Percentiles rank a stretch among this genome's conserved stretches.
phyloP scores from a whole-genome alignment of 2,329 filamentous ascomycete species.

The Polychaeton citri region DNA sequence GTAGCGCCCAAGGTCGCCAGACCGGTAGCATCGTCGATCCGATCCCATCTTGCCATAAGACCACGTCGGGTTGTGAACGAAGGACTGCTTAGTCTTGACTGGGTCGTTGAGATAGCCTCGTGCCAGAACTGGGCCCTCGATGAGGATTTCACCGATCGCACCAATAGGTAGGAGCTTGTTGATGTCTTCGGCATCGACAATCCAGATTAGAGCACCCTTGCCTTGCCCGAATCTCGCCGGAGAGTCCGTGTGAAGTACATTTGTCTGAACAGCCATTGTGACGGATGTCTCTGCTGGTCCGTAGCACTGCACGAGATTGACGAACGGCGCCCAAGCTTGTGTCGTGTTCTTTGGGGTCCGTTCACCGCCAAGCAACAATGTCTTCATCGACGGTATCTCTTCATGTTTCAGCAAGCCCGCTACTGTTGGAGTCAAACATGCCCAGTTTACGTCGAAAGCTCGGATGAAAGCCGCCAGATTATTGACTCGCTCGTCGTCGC shows the following conservation, averaged over 20 bases:
- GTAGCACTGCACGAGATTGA: slow-evolving; percentile 3
- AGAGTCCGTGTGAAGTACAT: slow-evolving; percentile 2
- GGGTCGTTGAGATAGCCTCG: slow-evolving; percentile 28
- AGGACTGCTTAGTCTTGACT: slow-evolving; percentile 17
- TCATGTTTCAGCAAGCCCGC: slow-evolving; percentile 4
- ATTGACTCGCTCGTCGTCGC: slow-evolving; percentile 7
- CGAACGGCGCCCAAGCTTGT: slow-evolving; percentile 1
- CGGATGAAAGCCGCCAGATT: slow-evolving; percentile 5
- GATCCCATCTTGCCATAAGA: slow-evolving; percentile 5
- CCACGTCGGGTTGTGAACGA: slow-evolving; percentile 19
- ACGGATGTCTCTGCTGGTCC: slow-evolving; percentile 5
- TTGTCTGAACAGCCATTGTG: slow-evolving; percentile 1
- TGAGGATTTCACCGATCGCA: slow-evolving; percentile 33
- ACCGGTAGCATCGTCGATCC: slow-evolving; percentile 39
- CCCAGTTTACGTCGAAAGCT: slow-evolving; percentile 3
- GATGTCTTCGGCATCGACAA: slow-evolving; percentile 18
- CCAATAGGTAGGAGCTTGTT: slow-evolving; percentile 27
- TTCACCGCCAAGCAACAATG: slow-evolving; percentile 2
- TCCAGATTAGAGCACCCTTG: slow-evolving; percentile 14
- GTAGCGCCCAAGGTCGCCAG: slow-evolving; percentile 46
- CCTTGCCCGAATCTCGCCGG: background rate
- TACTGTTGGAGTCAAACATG: slow-evolving; percentile 3
- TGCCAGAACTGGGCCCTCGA: slow-evolving; percentile 34
- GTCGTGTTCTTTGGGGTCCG: slow-evolving; percentile 1
- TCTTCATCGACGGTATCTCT: slow-evolving; percentile 3